Evolutionary conservation across 2,329 filamentous ascomycete species (phyloP).

Genomic region (Colletotrichum tropicicola): DNA sequence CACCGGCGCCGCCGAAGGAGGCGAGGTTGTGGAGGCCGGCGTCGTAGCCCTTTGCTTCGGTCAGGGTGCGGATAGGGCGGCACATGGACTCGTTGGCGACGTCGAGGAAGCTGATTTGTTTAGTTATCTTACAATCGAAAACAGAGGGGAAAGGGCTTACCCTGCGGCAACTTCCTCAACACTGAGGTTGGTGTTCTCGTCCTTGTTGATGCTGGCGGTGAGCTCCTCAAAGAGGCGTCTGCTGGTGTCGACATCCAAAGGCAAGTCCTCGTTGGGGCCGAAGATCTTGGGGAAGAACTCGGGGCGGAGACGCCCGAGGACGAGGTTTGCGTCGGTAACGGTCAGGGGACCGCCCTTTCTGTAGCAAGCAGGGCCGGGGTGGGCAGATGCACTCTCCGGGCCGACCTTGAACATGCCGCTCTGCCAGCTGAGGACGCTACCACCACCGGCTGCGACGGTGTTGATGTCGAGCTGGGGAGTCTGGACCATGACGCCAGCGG

Average conservation of each 20-base stretch:
- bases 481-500: slow-evolving; percentile 73
- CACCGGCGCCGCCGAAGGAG: slow-evolving; percentile 43
- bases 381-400: slow-evolving; percentile 75
- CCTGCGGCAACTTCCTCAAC: slow-evolving; percentile 59
- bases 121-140: neutral
- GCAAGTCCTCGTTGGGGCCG: slow-evolving; percentile 71
- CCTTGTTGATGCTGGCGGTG: slow-evolving; percentile 50
- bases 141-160: neutral
- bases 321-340: slow-evolving; percentile 77
- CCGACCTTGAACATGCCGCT: slow-evolving; percentile 80
- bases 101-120: slow-evolving; percentile 38
- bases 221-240: slow-evolving; percentile 51
- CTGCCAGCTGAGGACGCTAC: slow-evolving; percentile 73
- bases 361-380: slow-evolving; percentile 78
- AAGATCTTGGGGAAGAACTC: slow-evolving; percentile 80
- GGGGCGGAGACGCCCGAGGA: slow-evolving; percentile 66
- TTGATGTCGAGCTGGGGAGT: slow-evolving; percentile 68
- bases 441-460: slow-evolving; percentile 77
- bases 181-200: slow-evolving; percentile 36
- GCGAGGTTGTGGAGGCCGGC: slow-evolving; percentile 45
- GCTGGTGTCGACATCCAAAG: slow-evolving; percentile 52
- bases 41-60: slow-evolving; percentile 45
- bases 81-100: slow-evolving; percentile 47
- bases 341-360: slow-evolving; percentile 75
- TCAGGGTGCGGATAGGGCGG: slow-evolving; percentile 44